Evolutionary conservation across 169 alveolate species (phyloP).

Genomic region (Babesia caballi): DNA sequence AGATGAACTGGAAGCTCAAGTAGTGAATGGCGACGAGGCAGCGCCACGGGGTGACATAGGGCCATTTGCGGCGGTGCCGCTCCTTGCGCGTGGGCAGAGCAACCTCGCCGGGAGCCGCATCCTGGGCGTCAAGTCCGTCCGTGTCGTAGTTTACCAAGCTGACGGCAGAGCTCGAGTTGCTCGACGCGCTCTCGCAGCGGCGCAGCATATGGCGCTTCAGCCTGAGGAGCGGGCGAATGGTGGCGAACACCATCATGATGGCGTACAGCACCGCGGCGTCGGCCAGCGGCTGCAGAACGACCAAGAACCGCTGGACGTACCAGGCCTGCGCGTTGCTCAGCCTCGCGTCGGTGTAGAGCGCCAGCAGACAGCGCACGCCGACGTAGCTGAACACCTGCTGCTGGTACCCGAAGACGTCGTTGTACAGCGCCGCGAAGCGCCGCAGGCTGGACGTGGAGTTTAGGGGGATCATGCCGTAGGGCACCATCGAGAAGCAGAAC

Average conservation of each 20-base stretch:
- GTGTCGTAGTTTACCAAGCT: background rate
- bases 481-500: conserved; percentile 53
- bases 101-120: too few species aligned
- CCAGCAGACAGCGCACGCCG: conserved; percentile 30
- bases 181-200: background rate
- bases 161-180: background rate
- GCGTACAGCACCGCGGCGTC: conserved; percentile 17
- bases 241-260: background rate
- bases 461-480: conserved; percentile 52
- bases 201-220: background rate
- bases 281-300: conserved; percentile 29
- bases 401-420: conserved; percentile 38
- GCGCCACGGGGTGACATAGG: background rate
- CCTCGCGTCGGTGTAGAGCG: background rate
- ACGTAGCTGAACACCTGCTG: conserved; percentile 15
- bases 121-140: too few species aligned
- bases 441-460: conserved; percentile 34
- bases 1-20: conserved; percentile 66
- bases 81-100: background rate
- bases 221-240: background rate
- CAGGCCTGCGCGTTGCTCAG: background rate
- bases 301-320: conserved; percentile 46
- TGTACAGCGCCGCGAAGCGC: conserved; percentile 22
- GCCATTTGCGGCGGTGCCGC: background rate
- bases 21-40: conserved; percentile 40